Percentiles rank a stretch among this genome's conserved stretches.
These are phyloP conservation scores for Glycine soja DNA, from an alignment of 306 rosid species.

Conservation along the genomic window DNA sequence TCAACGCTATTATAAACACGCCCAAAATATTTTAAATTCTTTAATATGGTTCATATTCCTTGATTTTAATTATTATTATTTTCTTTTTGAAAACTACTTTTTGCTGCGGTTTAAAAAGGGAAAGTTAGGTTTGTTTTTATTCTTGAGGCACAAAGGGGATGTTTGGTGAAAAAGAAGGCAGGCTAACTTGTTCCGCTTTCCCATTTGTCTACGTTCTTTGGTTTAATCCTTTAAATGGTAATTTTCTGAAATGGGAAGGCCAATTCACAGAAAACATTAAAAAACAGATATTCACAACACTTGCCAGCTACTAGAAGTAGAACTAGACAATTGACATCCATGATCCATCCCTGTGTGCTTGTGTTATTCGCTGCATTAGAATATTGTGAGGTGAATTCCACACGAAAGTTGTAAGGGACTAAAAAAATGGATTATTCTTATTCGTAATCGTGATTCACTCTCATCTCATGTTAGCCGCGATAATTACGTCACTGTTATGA, in stretches of 20 bases:
- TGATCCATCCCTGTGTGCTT: too few relatives aligned
- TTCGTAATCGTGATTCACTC: not conserved
- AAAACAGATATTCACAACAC: too few relatives aligned
- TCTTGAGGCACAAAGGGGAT: slow-evolving; percentile 35
- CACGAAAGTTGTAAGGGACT: too few relatives aligned
- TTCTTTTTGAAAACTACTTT: not conserved
- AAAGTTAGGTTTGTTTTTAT: slow-evolving; percentile 35
- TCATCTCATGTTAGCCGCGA: not conserved
- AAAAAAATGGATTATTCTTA: not conserved
- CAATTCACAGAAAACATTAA: not conserved
- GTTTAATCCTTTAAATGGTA: not conserved
- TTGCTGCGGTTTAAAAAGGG: not conserved
- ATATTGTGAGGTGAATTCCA: too few relatives aligned
- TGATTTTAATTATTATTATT: too few relatives aligned
- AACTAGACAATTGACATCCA: too few relatives aligned
- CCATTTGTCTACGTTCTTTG: not conserved
- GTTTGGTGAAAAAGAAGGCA: slow-evolving; percentile 4
- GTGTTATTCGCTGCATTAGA: too few relatives aligned
- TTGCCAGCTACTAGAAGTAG: too few relatives aligned
- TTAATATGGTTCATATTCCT: too few relatives aligned
- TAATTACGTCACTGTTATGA: not conserved
- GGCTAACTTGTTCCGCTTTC: slow-evolving; percentile 30
- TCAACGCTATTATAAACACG: slow-evolving; percentile 56
- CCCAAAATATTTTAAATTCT: not conserved
- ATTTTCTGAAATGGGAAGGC: not conserved